Evolutionary conservation across 192 early-diverging fungal genomes (phyloP), one percentile per base, ranked within the genome.

Genomic region (Fimicolochytrium jonesii): DNA sequence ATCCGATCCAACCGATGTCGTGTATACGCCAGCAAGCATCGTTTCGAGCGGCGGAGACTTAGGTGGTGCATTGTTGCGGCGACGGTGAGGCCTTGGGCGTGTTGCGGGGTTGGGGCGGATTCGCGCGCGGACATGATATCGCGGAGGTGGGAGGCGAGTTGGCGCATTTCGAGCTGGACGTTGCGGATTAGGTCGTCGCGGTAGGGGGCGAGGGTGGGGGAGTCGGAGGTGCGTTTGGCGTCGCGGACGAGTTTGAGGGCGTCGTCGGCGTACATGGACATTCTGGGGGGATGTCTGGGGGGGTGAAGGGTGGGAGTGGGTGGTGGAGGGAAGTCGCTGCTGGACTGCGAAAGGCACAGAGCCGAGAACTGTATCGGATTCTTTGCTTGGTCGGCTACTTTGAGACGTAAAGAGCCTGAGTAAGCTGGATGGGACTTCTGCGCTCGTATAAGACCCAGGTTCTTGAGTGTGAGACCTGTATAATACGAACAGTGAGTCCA

Each of bases 11-110:
- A 34, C 3, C 94, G 80, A 29, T 84, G 80, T 9, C 77, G 76
- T 54, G 93, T 90, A 68, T 97, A 97, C 6, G 91, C 88, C 60
- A 95, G 82, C 4, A 97, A 75, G n/a, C 88, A 84, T 6, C 91
- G 87, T 54, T 93, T 94, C 78, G 93, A 92, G 32, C 92, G 81
- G 32, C 78, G 76, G 25, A 92, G 67, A 3, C 80, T 71, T 17
- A 74, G 65, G 44, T 83, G 72, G 47, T 87, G 78, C 48, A 89
- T 71, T 1, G 57, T 66, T 17, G 63, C 65, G 1, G 77, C 73
- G 5, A 66, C 61, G 9, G 67, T 65, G 15, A 59, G 58, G n/a
- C 61, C 61, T 3, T 44, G 43, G 37, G 9, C 9, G 43, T 44
- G n/a, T 17, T 23, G 43, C 4, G 13, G 15, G 4, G 43, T 44